Conservation (phyloP, 2,329 filamentous ascomycete genomes). For the Hypoxylon sp. region DNA sequence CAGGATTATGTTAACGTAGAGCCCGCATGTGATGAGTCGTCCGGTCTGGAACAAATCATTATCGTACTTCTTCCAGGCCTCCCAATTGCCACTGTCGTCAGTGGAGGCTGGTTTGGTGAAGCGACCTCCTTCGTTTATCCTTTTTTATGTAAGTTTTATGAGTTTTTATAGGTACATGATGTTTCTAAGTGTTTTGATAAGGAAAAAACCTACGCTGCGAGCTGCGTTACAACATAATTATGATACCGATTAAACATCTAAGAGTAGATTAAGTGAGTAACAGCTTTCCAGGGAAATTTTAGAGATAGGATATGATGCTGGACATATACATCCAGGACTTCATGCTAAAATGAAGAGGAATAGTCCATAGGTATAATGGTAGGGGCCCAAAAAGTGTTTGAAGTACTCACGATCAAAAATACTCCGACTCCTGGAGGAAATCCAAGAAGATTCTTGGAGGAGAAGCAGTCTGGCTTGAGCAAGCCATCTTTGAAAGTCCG, state of each 20-base stretch:
- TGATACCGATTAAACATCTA: conserved; percentile 85
- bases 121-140: conserved; percentile 84
- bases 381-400: no score
- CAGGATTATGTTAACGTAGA: conserved; percentile 68
- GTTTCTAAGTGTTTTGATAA: neutral
- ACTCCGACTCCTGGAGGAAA: conserved; percentile 81
- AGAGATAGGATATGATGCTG: neutral
- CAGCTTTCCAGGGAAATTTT: conserved; percentile 19
- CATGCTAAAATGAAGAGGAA: no score
- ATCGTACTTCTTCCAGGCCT: conserved; percentile 53
- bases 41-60: conserved; percentile 60
- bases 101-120: conserved; percentile 73
- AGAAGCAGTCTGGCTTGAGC: conserved; percentile 79
- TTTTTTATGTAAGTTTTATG: conserved; percentile 21
- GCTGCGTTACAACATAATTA: conserved; percentile 84
- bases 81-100: conserved; percentile 15
- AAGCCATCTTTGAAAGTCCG: conserved; percentile 78
- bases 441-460: conserved; percentile 76
- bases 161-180: neutral
- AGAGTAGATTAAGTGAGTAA: conserved; percentile 1
- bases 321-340: neutral
- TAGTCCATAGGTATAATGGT: no score
- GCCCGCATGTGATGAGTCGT: conserved; percentile 66
- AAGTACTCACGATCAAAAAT: conserved; percentile 67
- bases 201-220: conserved; percentile 65